phyloP scores from a whole-genome alignment of 129 eudicot species.

The Calendula officinalis region DNA sequence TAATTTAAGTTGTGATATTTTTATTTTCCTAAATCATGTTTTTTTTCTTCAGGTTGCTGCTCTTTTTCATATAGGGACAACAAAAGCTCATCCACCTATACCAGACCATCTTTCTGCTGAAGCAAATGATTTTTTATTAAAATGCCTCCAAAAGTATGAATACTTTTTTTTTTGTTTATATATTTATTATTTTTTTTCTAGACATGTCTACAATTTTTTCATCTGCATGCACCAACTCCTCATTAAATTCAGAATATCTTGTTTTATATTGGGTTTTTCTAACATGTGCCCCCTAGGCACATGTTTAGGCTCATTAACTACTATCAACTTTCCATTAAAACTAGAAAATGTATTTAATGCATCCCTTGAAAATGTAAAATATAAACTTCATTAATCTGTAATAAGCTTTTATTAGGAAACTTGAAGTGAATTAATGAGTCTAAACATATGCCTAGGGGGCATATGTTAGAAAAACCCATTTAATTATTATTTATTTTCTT shows the following conservation, averaged over 20 bases:
- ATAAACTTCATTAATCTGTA: no score
- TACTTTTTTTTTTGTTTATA: not conserved
- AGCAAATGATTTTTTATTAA: slow-evolving; percentile 87
- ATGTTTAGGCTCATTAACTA: no score
- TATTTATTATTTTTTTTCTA: not conserved
- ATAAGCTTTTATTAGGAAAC: no score
- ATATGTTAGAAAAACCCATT: no score
- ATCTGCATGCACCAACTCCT: slow-evolving; percentile 6
- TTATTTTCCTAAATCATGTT: slow-evolving; percentile 5
- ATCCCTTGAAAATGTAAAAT: no score
- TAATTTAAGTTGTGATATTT: not conserved
- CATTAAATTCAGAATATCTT: not conserved
- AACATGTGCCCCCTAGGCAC: no score
- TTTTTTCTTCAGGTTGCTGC: slow-evolving; percentile 80
- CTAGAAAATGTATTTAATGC: no score
- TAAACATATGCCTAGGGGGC: no score
- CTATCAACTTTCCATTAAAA: no score
- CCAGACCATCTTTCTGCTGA: slow-evolving; percentile 92
- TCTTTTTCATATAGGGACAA: slow-evolving; percentile 90
- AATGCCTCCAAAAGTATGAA: slow-evolving; percentile 88
- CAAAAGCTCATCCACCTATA: slow-evolving; percentile 97
- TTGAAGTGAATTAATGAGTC: no score
- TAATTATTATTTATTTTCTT: not conserved
- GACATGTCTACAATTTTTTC: not conserved
- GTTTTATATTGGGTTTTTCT: no score